These are phyloP conservation scores for Aspergillus quadricinctus DNA, from an alignment of 2,329 filamentous ascomycete genomes.

Conservation along the genomic window DNA sequence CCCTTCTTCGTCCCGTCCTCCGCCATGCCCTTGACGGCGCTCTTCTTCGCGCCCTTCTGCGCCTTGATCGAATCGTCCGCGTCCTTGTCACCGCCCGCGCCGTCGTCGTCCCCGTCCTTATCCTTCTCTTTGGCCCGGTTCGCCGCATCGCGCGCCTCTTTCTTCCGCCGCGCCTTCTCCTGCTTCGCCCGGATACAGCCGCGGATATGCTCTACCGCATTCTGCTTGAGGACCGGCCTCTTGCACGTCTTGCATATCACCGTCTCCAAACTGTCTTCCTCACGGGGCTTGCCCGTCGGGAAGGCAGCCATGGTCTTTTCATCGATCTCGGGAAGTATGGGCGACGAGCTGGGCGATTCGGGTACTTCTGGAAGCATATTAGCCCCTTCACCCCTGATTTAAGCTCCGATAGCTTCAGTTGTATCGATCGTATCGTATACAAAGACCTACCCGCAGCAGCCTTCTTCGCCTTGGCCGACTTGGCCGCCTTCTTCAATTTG, in stretches of 20 bases:
- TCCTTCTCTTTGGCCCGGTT: slow-evolving; percentile 55
- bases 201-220: slow-evolving; percentile 73
- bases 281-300: slow-evolving; percentile 72
- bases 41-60: slow-evolving; percentile 65
- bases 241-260: slow-evolving; percentile 93
- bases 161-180: slow-evolving; percentile 72
- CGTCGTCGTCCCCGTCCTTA: slow-evolving; percentile 44
- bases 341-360: slow-evolving; percentile 35
- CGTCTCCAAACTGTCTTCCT: slow-evolving; percentile 74
- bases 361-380: slow-evolving; percentile 12
- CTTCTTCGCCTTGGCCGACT: slow-evolving; percentile 22
- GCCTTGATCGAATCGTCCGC: slow-evolving; percentile 44
- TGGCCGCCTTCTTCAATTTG: slow-evolving; percentile 39
- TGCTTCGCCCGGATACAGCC: slow-evolving; percentile 81
- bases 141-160: slow-evolving; percentile 67
- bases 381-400: no score
- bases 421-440: no score
- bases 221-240: slow-evolving; percentile 73
- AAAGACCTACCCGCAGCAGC: not conserved
- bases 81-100: slow-evolving; percentile 40
- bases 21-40: slow-evolving; percentile 47
- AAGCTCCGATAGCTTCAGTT: no score
- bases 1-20: slow-evolving; percentile 58
- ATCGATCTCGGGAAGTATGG: slow-evolving; percentile 58
- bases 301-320: slow-evolving; percentile 74